A percentile compares a stretch with the other conserved stretches of the same genome.
Conservation (phyloP, 2,329 filamentous ascomycete genomes). For the Dactylella cylindrospora region DNA sequence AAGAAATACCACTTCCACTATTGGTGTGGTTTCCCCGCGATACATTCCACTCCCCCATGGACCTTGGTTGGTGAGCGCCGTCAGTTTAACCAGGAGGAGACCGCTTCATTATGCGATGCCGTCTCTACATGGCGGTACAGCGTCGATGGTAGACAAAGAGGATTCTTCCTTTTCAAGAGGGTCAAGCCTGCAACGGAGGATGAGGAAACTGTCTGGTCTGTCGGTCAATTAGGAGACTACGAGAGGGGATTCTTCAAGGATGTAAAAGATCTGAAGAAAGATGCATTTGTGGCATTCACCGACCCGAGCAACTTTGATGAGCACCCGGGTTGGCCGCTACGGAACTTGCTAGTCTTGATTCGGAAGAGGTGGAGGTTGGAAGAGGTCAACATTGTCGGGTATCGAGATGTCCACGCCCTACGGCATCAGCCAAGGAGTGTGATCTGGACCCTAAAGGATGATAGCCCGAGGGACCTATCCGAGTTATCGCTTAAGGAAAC, state of each 20-base stretch:
- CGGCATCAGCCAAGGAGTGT: conserved; percentile 80
- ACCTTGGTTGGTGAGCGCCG: conserved; percentile 61
- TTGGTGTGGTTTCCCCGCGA: conserved; percentile 92
- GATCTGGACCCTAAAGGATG: conserved; percentile 67
- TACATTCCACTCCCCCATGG: conserved; percentile 88
- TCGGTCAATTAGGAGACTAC: conserved; percentile 73
- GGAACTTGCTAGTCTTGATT: conserved; percentile 83
- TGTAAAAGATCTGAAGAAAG: conserved; percentile 61
- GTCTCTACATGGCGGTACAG: conserved; percentile 86
- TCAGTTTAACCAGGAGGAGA: conserved; percentile 68
- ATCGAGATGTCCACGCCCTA: conserved; percentile 76
- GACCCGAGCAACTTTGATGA: conserved; percentile 88
- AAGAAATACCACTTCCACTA: conserved; percentile 99
- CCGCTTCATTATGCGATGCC: conserved; percentile 73
- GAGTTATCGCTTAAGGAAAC: conserved; percentile 32
- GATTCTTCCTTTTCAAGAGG: conserved; percentile 93
- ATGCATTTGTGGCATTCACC: conserved; percentile 81
- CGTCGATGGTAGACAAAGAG: conserved; percentile 79
- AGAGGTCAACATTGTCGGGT: conserved; percentile 82
- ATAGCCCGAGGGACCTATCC: conserved; percentile 54
- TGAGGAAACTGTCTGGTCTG: conserved; percentile 63
- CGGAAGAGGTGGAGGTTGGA: conserved; percentile 76
- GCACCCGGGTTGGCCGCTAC: conserved; percentile 87
- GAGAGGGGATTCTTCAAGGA: conserved; percentile 85
- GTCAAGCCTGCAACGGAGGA: conserved; percentile 53